Percentiles rank a stretch among this genome's conserved stretches.
These are phyloP conservation scores for Setomelanomma holmii DNA, from an alignment of 2,329 filamentous ascomycete genomes.

Conservation along the genomic window DNA sequence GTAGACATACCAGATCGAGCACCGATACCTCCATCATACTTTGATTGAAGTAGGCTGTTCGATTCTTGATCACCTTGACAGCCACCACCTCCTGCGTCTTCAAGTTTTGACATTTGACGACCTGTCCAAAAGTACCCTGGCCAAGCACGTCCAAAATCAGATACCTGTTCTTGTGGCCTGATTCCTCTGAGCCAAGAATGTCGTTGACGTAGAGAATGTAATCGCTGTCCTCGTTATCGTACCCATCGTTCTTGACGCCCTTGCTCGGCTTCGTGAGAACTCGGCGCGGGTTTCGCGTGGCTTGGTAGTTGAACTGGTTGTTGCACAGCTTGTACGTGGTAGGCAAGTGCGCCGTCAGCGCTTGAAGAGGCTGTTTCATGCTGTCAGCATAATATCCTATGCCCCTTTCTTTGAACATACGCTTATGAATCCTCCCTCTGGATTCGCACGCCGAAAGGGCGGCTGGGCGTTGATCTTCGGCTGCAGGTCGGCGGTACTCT, in stretches of 20 bases:
- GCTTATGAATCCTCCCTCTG: constrained; percentile 97
- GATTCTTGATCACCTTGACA: constrained; percentile 99
- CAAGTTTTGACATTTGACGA: constrained; percentile 98
- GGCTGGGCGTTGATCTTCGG: constrained; percentile 88
- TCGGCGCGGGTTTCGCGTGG: constrained; percentile 91
- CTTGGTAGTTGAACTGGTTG: constrained; percentile 97
- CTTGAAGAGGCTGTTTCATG: constrained; percentile 81
- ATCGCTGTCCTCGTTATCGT: constrained; percentile 98
- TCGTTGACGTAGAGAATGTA: constrained; percentile 99
- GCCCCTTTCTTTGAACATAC: constrained; percentile 61
- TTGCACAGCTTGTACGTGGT: constrained; percentile 99
- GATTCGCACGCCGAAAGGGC: constrained; percentile 89
- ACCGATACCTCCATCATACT: constrained; percentile 99
- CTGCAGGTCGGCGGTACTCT: constrained; percentile 74
- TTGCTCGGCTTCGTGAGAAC: constrained; percentile 99
- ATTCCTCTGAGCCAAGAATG: constrained; percentile 95
- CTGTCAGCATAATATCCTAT: constrained; percentile 21
- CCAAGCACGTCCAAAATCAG: constrained; percentile 96
- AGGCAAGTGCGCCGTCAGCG: constrained; percentile 88
- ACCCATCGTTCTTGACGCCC: constrained; percentile 97
- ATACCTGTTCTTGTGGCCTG: constrained; percentile 98
- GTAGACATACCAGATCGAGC: constrained; percentile 76
- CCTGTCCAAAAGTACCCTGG: constrained; percentile 97
- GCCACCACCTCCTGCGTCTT: constrained; percentile 98
- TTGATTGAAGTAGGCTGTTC: constrained; percentile 98